These are phyloP conservation scores for Rosellinia necatrix DNA, from an alignment of 2,329 filamentous ascomycete species.

Conservation along the genomic window DNA sequence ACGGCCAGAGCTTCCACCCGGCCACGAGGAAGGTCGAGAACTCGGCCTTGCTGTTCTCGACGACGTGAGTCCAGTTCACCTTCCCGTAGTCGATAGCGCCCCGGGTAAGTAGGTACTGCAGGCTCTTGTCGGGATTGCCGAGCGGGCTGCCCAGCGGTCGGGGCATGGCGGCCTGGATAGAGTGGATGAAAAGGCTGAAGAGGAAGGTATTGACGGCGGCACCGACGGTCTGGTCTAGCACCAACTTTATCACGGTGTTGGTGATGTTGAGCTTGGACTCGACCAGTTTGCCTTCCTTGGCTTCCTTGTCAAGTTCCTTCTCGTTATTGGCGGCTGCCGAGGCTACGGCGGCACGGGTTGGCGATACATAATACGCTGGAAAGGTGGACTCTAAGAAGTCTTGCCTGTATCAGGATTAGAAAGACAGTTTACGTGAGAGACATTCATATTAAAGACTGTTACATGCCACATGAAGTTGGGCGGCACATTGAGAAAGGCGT, in stretches of 20 bases:
- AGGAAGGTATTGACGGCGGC: constrained; percentile 66
- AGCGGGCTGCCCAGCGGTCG: constrained; percentile 38
- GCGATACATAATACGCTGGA: constrained; percentile 64
- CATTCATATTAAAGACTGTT: background rate
- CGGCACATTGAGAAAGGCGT: constrained; percentile 73
- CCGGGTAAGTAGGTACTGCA: constrained; percentile 38
- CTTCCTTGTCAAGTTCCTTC: constrained; percentile 46
- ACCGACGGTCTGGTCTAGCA: constrained; percentile 71
- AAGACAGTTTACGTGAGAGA: constrained; percentile 1
- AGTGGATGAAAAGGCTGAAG: constrained; percentile 58
- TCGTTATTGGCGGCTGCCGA: constrained; percentile 48
- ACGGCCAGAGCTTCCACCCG: constrained; percentile 74
- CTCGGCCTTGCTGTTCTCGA: constrained; percentile 54
- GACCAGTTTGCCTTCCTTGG: constrained; percentile 45
- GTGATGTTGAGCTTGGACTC: constrained; percentile 60
- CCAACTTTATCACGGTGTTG: constrained; percentile 70
- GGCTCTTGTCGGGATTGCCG: constrained; percentile 43
- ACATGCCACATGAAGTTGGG: constrained; percentile 80
- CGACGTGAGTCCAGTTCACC: constrained; percentile 52
- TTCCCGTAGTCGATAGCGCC: constrained; percentile 49
- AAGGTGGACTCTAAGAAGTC: constrained; percentile 74
- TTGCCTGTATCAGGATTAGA: constrained; percentile 59
- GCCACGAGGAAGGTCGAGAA: constrained; percentile 69
- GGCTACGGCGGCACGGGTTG: constrained; percentile 45
- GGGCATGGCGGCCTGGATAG: constrained; percentile 56